A percentile compares a stretch with the other conserved stretches of the same genome.
These are phyloP conservation scores for Aethionema arabicum DNA, from an alignment of 345 rosid species.

Conservation along the genomic window DNA sequence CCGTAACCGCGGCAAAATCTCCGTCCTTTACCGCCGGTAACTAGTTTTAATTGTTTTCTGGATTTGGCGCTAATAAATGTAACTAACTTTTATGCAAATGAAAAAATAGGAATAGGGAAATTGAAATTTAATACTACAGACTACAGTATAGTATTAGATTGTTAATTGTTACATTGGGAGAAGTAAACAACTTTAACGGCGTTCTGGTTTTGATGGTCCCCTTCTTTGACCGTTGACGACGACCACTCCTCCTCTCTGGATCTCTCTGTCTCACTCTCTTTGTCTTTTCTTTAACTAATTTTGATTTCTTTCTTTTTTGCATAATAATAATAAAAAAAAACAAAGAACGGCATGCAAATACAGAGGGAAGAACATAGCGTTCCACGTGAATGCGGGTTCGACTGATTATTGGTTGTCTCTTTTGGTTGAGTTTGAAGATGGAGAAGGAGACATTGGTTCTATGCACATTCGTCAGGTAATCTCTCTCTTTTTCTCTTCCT, in stretches of 20 bases:
- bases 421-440: conserved; percentile 91
- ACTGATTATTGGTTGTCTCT: conserved; percentile 83
- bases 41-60: background rate
- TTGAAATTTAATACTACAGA: background rate
- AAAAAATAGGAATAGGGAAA: conserved; percentile 21
- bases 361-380: conserved; percentile 76
- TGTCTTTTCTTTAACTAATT: background rate
- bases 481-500: background rate
- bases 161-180: conserved; percentile 11
- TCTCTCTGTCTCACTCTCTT: conserved; percentile 9
- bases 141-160: too few relatives aligned
- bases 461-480: conserved; percentile 85
- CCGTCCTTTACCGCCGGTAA: conserved; percentile 61
- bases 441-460: conserved; percentile 94
- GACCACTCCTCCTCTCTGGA: background rate
- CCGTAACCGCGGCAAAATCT: conserved; percentile 75
- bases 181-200: conserved; percentile 29
- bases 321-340: conserved; percentile 14
- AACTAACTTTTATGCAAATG: conserved; percentile 22
- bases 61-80: conserved; percentile 3
- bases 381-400: conserved; percentile 90
- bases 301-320: background rate
- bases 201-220: conserved; percentile 24
- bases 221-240: conserved; percentile 28
- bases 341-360: conserved; percentile 86